These are phyloP conservation scores for Epichloe brachyelytri DNA, from an alignment of 2,329 filamentous ascomycete genomes.

Conservation along the genomic window DNA sequence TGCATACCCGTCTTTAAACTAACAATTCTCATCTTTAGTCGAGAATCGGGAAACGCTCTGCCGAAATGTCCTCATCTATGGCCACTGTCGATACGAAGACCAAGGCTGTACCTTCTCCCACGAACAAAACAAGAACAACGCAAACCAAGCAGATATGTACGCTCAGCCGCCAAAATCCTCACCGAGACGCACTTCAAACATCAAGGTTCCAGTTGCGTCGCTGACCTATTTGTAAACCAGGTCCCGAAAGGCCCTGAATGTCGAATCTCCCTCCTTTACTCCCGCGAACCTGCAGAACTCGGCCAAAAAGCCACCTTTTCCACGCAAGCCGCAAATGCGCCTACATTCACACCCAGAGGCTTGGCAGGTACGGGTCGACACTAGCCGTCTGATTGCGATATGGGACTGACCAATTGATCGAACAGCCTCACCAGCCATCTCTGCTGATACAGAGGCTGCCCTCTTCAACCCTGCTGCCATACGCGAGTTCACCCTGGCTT, in stretches of 20 bases:
- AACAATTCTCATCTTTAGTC: conserved; percentile 16
- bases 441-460: conserved; percentile 29
- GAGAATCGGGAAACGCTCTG: conserved; percentile 84
- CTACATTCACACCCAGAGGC: conserved; percentile 67
- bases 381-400: neutral
- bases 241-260: conserved; percentile 71
- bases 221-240: conserved; percentile 16
- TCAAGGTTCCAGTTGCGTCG: neutral
- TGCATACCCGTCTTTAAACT: conserved; percentile 1
- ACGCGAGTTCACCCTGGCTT: conserved; percentile 47
- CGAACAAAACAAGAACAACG: conserved; percentile 50
- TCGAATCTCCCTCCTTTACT: conserved; percentile 92
- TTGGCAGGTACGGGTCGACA: conserved; percentile 25
- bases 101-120: conserved; percentile 87
- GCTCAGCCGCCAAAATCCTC: conserved; percentile 12
- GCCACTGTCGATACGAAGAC: conserved; percentile 84
- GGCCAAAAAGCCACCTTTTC: conserved; percentile 64
- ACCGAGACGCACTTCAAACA: neutral
- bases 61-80: conserved; percentile 86
- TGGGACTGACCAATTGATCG: neutral
- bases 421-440: conserved; percentile 22
- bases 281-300: conserved; percentile 40
- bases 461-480: conserved; percentile 44
- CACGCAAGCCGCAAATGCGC: conserved; percentile 79
- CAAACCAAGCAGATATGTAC: conserved; percentile 36